These are phyloP conservation scores for Fusarium phyllophilum DNA, from an alignment of 2,329 filamentous ascomycete species.

Conservation along the genomic window DNA sequence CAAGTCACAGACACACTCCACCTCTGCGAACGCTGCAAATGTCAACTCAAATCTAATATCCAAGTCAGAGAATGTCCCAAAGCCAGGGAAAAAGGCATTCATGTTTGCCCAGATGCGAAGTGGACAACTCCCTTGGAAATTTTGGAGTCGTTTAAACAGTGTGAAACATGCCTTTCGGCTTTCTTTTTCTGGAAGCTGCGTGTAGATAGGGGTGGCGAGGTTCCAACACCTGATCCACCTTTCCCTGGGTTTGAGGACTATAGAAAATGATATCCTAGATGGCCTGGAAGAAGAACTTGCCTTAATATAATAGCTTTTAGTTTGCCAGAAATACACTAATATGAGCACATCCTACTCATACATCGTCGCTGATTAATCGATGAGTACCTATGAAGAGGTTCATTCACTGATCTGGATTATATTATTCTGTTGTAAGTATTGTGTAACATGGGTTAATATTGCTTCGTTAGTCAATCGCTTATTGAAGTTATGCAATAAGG, in stretches of 20 bases:
- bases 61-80: neutral
- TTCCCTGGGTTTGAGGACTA: neutral
- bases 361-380: accelerated
- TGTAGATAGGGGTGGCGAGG: neutral
- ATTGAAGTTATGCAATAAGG: neutral
- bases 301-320: accelerated
- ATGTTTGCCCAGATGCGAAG: neutral
- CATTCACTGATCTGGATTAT: accelerated
- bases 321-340: neutral
- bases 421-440: accelerated
- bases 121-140: neutral
- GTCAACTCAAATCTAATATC: neutral
- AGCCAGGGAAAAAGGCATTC: neutral
- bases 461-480: accelerated
- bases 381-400: accelerated
- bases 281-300: neutral
- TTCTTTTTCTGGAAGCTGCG: neutral
- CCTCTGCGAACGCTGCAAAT: neutral
- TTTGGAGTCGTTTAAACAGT: neutral
- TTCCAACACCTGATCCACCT: neutral
- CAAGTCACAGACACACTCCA: neutral
- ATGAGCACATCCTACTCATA: neutral
- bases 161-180: neutral
- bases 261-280: neutral
- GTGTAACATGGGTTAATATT: neutral